phyloP scores from a whole-genome alignment of 169 alveolate genomes.

The Cyclospora cayetanensis region DNA sequence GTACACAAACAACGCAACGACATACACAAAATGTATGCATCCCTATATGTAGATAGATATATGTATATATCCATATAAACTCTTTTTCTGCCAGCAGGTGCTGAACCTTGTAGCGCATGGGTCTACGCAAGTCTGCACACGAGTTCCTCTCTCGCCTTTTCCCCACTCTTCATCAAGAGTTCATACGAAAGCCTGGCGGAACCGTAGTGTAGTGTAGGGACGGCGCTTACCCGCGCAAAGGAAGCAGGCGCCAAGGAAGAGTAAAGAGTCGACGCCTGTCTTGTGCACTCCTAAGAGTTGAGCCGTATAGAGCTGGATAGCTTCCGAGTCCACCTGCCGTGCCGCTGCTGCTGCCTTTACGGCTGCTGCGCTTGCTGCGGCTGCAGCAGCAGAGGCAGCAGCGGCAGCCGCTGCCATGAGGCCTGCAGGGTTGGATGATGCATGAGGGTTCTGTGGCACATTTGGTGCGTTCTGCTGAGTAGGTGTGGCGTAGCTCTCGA shows the following conservation, averaged over 20 bases:
- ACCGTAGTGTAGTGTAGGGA: too few species aligned
- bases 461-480: background rate
- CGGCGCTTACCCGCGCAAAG: conserved; percentile 37
- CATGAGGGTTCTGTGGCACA: background rate
- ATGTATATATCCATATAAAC: too few species aligned
- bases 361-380: conserved; percentile 52
- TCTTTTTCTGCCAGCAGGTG: too few species aligned
- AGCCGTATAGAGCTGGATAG: conserved; percentile 48
- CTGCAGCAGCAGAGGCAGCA: conserved; percentile 60
- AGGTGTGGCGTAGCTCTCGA: background rate
- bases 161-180: too few species aligned
- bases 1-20: too few species aligned
- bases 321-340: conserved; percentile 40
- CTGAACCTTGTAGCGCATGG: too few species aligned
- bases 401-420: conserved; percentile 57
- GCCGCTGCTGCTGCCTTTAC: conserved; percentile 54
- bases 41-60: too few species aligned
- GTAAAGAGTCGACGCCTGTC: conserved; percentile 44
- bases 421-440: background rate
- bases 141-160: too few species aligned
- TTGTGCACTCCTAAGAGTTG: conserved; percentile 51
- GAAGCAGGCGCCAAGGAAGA: conserved; percentile 28
- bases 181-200: too few species aligned
- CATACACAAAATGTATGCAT: too few species aligned
- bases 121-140: too few species aligned